Base-by-base conservation (phyloP, 305 asterid species). In the Fraxinus latifolia region DNA sequence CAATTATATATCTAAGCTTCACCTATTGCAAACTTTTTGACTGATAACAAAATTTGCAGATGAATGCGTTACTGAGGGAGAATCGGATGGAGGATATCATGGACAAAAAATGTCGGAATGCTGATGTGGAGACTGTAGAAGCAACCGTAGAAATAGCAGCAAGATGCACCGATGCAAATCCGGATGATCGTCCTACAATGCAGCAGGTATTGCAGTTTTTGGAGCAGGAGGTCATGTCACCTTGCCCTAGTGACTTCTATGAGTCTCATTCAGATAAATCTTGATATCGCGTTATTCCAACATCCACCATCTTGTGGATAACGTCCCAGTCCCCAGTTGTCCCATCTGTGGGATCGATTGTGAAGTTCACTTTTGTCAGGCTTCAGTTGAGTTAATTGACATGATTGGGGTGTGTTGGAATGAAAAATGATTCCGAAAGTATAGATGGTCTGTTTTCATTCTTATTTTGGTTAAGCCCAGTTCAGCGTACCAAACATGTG, bases 161-260 rank as follows among this genome's bases (percentile, higher is more conserved):
- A 12, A 86, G 94, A 75, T 94, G 98, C 91, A 95, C 97, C 0
- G 97, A 94, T 85, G 90, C 96, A 4, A 90, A 90, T 82, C 92
- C 98, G 4, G 96, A 94, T 0, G 96, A 91, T 3, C 89, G 99
- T 76, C 98, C 99, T 5, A 77, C 94, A 2, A 95, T 95, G 99
- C 98, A 92, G 75, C 94, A 89, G 79, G 98, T 95, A 77, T 42
- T 95, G 89, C 97, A 94, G 91, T 92, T 88, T 84, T 82, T 95
- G 83, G 98, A 95, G 91, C 98, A 95, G 81, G 98, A 94, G 82
- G 96, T 94, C 37, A 93, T 93, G 97, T 91, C 98, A 3, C 98
- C 99, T 62, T 90, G 97, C 81, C 89, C 89, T 0, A 94, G 92
- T 27, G 98, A 95, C 80, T 84, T 91, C 79, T 89, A 93, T 0